Evolutionary conservation across 805 yeast species (phyloP).

Genomic region (Kluyveromyces siamensis): DNA sequence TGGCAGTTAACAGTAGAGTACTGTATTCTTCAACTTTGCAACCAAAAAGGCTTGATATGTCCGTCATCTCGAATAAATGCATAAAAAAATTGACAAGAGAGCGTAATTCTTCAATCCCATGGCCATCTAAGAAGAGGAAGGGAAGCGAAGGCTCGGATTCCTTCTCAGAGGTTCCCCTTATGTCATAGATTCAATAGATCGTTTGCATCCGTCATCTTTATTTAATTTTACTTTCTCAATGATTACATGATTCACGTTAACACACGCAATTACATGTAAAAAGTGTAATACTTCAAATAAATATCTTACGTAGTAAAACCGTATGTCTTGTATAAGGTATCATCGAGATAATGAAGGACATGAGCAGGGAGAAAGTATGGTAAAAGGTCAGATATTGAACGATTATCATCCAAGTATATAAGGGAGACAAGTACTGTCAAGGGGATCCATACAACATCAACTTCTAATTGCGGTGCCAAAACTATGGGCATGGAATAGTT

Average conservation of each 20-base stretch:
- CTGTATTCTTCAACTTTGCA: background rate
- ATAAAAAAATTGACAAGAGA: constrained; percentile 16
- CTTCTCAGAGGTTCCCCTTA: constrained; percentile 11
- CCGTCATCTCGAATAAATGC: constrained; percentile 15
- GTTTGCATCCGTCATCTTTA: no score
- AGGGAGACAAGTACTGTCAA: background rate
- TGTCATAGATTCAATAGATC: background rate
- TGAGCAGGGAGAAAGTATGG: constrained; percentile 26
- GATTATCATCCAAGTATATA: constrained; percentile 13
- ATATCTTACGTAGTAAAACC: constrained; percentile 15
- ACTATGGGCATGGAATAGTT: background rate
- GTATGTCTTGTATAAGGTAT: constrained; percentile 17
- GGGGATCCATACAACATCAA: constrained; percentile 6
- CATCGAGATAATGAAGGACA: constrained; percentile 20
- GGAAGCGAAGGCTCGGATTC: background rate
- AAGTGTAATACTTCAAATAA: background rate
- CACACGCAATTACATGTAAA: no score
- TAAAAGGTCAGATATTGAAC: constrained; percentile 12
- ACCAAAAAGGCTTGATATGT: constrained; percentile 12
- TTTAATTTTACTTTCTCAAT: no score
- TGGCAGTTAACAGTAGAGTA: constrained; percentile 5
- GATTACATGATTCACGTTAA: no score
- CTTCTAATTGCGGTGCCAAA: constrained; percentile 1
- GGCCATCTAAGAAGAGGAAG: constrained; percentile 15
- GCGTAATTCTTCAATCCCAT: constrained; percentile 12